phyloP scores from a whole-genome alignment of 208 protist genomes.

The Crithidia acanthocephali region DNA sequence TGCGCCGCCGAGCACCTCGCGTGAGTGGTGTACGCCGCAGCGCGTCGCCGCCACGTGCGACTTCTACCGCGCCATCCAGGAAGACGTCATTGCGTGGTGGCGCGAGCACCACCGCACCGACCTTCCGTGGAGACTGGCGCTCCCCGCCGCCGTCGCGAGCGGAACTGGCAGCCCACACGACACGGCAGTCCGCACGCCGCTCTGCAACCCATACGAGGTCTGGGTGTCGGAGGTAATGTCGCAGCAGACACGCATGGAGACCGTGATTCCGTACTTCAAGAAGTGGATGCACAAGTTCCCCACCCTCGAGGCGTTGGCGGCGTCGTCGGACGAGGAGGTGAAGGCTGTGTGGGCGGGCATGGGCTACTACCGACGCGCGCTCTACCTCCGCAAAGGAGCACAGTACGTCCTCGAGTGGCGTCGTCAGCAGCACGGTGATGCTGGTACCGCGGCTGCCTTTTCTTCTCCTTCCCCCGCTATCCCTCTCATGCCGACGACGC shows the following conservation, averaged over 20 bases:
- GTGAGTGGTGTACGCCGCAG: constrained; percentile 28
- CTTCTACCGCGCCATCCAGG: constrained; percentile 37
- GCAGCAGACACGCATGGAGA: constrained; percentile 94
- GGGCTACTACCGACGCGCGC: constrained; percentile 94
- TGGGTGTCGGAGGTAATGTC: constrained; percentile 97
- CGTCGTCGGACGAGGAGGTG: constrained; percentile 86
- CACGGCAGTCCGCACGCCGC: not conserved
- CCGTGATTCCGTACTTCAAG: constrained; percentile 90
- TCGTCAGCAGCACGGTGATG: constrained; percentile 16
- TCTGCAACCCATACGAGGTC: constrained; percentile 82
- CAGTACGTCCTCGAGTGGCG: constrained; percentile 75
- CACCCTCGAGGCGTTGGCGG: constrained; percentile 73
- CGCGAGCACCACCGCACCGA: constrained; percentile 36
- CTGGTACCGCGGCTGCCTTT: too few relatives aligned
- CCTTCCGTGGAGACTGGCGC: constrained; percentile 39
- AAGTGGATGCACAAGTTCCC: constrained; percentile 92
- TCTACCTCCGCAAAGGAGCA: constrained; percentile 84
- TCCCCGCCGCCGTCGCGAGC: not conserved
- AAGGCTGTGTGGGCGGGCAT: constrained; percentile 90
- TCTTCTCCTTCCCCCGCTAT: not conserved
- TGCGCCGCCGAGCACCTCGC: not conserved
- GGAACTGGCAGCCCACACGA: not conserved
- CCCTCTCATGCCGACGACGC: constrained; percentile 25
- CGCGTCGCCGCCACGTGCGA: constrained; percentile 14
- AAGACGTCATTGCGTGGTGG: constrained; percentile 45